Conservation (phyloP, 495 filamentous ascomycete genomes). For the Xylaria palmicola region DNA sequence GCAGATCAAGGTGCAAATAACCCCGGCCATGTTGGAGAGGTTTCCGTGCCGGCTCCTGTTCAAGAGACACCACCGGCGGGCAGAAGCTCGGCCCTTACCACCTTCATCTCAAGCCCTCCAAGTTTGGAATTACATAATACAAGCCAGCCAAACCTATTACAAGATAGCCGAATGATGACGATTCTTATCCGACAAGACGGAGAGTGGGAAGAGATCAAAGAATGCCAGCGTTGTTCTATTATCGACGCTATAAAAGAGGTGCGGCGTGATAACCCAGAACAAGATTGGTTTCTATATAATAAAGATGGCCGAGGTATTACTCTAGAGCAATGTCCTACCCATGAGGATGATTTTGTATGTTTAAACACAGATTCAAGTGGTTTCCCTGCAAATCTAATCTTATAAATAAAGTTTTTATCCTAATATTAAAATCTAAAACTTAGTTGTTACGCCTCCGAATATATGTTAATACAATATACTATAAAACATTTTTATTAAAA, state of each 20-base stretch:
- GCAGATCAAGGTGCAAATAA: background rate
- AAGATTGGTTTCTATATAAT: constrained; percentile 4
- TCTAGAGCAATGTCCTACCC: background rate
- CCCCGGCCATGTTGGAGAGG: no score
- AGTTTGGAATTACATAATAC: background rate
- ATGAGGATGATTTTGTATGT: background rate
- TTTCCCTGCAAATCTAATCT: background rate
- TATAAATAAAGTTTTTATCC: background rate
- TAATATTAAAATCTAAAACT: no score
- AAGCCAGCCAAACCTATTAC: background rate
- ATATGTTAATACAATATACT: background rate
- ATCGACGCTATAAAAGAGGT: constrained; percentile 2
- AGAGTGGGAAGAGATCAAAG: background rate
- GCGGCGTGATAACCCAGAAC: background rate
- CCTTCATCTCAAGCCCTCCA: background rate
- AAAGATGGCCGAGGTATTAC: background rate
- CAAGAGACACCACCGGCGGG: no score
- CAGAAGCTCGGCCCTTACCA: background rate
- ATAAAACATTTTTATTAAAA: background rate
- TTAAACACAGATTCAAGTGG: background rate
- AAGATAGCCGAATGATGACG: background rate
- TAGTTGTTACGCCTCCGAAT: no score
- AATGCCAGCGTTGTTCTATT: background rate
- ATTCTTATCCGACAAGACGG: background rate
- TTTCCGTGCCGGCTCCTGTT: no score